Evolutionary conservation across 495 filamentous ascomycete genomes (phyloP).

Genomic region (Penicillium fimorum): DNA sequence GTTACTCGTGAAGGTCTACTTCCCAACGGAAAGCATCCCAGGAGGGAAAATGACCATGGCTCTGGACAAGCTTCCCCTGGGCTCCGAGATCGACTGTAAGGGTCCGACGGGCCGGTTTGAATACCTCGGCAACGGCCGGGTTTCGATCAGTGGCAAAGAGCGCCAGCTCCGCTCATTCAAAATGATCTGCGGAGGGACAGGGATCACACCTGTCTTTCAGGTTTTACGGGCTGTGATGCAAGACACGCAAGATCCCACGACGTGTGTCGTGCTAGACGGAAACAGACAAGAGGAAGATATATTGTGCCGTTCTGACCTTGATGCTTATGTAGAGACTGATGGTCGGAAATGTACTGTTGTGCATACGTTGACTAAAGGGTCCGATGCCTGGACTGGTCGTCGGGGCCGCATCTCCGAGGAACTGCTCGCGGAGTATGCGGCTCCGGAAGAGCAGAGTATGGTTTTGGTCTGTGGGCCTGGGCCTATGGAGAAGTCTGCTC

Average conservation of each 20-base stretch:
- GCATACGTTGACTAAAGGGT: constrained; percentile 67
- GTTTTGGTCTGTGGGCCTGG: constrained; percentile 84
- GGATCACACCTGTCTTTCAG: constrained; percentile 91
- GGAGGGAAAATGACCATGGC: constrained; percentile 88
- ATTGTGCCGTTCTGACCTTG: constrained; percentile 73
- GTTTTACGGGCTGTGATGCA: constrained; percentile 76
- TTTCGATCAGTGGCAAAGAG: constrained; percentile 58
- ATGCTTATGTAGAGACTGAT: constrained; percentile 54
- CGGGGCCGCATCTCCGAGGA: constrained; percentile 65
- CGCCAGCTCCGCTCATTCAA: constrained; percentile 65
- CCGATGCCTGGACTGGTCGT: constrained; percentile 65
- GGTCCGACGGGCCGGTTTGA: constrained; percentile 88
- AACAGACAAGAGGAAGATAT: constrained; percentile 84
- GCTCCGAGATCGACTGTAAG: constrained; percentile 78
- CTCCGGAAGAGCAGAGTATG: constrained; percentile 54
- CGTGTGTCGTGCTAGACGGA: constrained; percentile 74
- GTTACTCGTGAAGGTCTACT: constrained; percentile 86
- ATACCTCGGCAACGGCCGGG: constrained; percentile 68
- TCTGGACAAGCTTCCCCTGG: constrained; percentile 68
- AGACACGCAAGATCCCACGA: constrained; percentile 54
- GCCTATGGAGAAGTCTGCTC: constrained; percentile 69
- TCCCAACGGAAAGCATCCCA: constrained; percentile 51
- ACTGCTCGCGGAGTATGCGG: constrained; percentile 61
- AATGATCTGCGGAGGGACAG: constrained; percentile 89
- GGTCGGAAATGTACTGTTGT: constrained; percentile 61